Evolutionary conservation across 495 filamentous ascomycete genomes (phyloP).

Genomic region (Neurospora hispaniola): DNA sequence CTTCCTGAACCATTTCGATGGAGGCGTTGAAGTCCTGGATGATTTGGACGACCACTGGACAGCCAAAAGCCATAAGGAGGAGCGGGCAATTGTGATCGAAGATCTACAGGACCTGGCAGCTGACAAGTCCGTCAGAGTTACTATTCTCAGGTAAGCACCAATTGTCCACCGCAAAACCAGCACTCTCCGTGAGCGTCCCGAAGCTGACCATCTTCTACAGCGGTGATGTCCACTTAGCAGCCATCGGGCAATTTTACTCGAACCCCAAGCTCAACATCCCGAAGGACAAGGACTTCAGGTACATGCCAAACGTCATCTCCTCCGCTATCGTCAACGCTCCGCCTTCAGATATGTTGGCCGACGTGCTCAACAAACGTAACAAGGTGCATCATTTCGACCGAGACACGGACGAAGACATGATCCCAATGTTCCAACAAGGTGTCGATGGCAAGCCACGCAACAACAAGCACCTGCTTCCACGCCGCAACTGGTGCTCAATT

Average conservation of each 20-base stretch:
- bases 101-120: constrained; percentile 84
- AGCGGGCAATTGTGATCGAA: constrained; percentile 77
- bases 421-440: constrained; percentile 80
- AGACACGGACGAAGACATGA: constrained; percentile 90
- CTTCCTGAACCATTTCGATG: constrained; percentile 81
- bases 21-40: constrained; percentile 86
- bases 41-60: constrained; percentile 96
- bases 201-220: constrained; percentile 36
- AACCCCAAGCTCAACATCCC: constrained; percentile 67
- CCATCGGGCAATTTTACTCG: constrained; percentile 90
- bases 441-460: constrained; percentile 82
- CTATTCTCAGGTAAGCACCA: constrained; percentile 51
- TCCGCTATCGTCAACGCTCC: constrained; percentile 88
- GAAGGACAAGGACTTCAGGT: constrained; percentile 86
- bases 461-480: constrained; percentile 82
- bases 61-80: constrained; percentile 81
- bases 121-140: constrained; percentile 84
- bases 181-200: background rate
- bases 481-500: constrained; percentile 89
- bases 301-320: constrained; percentile 85
- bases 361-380: constrained; percentile 87
- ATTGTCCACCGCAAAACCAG: constrained; percentile 43
- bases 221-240: constrained; percentile 89
- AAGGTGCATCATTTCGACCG: constrained; percentile 80
- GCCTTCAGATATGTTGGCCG: constrained; percentile 78